Conservation (phyloP, 2,329 filamentous ascomycete species). For the Stachybotrys elegans region DNA sequence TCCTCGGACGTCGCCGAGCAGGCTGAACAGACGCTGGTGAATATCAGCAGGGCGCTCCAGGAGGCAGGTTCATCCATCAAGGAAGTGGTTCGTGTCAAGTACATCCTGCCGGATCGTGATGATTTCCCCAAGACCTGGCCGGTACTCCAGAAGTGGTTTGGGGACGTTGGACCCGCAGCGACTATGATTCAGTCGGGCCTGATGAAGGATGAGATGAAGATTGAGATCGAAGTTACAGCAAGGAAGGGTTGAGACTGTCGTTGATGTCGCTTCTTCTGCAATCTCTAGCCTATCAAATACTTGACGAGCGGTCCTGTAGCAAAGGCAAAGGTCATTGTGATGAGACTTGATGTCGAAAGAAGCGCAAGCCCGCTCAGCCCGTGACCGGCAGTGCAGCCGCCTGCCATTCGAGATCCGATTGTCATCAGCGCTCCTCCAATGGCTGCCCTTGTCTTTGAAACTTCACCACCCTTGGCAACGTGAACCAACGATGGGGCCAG, state of each 20-base stretch:
- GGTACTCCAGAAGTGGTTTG: slow-evolving; percentile 44
- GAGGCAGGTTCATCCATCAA: slow-evolving; percentile 36
- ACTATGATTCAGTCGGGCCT: slow-evolving; percentile 48
- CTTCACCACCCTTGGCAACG: no score
- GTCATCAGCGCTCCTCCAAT: slow-evolving; percentile 53
- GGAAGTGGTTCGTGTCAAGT: slow-evolving; percentile 47
- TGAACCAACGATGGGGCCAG: slow-evolving; percentile 24
- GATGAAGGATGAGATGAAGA: slow-evolving; percentile 44
- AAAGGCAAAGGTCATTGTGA: slow-evolving; percentile 57
- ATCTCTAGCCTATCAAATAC: background rate
- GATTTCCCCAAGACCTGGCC: slow-evolving; percentile 46
- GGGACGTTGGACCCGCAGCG: slow-evolving; percentile 44
- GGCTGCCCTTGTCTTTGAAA: no score
- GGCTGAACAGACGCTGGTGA: slow-evolving; percentile 43
- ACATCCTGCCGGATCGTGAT: slow-evolving; percentile 42
- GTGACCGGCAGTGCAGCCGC: slow-evolving; percentile 65
- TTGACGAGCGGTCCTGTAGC: slow-evolving; percentile 32
- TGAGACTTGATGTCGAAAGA: slow-evolving; percentile 55
- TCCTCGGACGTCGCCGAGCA: slow-evolving; percentile 40
- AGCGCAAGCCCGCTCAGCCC: slow-evolving; percentile 64
- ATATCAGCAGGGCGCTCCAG: slow-evolving; percentile 39
- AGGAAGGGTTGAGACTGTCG: slow-evolving; percentile 24
- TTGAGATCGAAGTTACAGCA: slow-evolving; percentile 40
- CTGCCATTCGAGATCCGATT: slow-evolving; percentile 56
- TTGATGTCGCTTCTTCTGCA: background rate